phyloP scores from a whole-genome alignment of 2,329 filamentous ascomycete genomes.

The Pseudopithomyces chartarum region DNA sequence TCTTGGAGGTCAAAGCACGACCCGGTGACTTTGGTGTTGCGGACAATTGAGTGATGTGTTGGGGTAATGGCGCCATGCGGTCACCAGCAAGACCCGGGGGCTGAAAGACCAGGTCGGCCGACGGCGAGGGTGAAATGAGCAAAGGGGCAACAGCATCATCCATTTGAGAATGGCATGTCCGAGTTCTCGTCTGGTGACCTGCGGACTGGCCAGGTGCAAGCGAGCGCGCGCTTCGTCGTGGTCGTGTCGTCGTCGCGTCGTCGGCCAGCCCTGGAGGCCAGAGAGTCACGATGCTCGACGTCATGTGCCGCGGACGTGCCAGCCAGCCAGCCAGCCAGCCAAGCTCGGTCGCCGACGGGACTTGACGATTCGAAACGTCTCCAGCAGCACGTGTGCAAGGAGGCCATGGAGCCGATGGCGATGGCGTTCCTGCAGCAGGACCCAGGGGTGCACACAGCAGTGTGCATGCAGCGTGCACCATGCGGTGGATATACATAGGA shows the following conservation, averaged over 20 bases:
- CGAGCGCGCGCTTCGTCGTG: slow-evolving; percentile 10
- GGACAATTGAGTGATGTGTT: slow-evolving; percentile 21
- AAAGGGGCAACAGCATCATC: slow-evolving; percentile 2
- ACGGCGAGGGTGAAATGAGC: not conserved
- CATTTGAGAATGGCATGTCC: slow-evolving; percentile 1
- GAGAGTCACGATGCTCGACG: slow-evolving; percentile 43
- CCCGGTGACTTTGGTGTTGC: slow-evolving; percentile 7
- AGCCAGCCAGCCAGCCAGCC: too few species aligned
- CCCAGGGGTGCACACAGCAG: not conserved
- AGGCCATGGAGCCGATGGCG: not conserved
- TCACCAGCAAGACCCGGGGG: not conserved
- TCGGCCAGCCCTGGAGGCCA: not conserved
- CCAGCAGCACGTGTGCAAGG: not conserved
- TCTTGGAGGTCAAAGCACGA: not conserved
- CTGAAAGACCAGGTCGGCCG: not conserved
- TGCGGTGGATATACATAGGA: too few species aligned
- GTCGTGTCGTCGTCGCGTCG: too few species aligned
- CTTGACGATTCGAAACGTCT: not conserved
- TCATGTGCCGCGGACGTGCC: slow-evolving; percentile 30
- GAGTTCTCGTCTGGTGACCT: slow-evolving; percentile 14
- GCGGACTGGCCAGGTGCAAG: slow-evolving; percentile 10
- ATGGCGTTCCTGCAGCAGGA: slow-evolving; percentile 12
- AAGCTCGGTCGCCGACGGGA: slow-evolving; percentile 6
- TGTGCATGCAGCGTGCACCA: not conserved
- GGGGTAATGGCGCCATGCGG: slow-evolving; percentile 23